Evolutionary conservation across 768 basidiomycete species (phyloP), one percentile per base, ranked within the genome.

Genomic region (Gyrodon lividus): DNA sequence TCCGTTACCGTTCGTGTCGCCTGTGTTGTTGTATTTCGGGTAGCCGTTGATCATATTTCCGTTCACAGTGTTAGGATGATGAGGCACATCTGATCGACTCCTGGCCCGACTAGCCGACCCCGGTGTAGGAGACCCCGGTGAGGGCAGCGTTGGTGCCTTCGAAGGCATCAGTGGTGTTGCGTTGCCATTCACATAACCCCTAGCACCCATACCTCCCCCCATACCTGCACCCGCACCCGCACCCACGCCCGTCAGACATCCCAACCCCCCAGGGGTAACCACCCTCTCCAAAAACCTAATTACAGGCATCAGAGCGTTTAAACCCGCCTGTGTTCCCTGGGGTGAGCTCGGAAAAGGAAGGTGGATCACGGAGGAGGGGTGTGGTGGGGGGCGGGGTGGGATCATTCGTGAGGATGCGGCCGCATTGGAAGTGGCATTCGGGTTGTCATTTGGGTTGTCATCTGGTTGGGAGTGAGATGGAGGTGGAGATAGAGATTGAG

Each of bases 271-370:
- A 23, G 86, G 85, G 40, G 74, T 73, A 17, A 87, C 67, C 69
- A 86, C 78, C 46, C 77, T 75, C 68, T 89, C 86, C 48, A 91
- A 66, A 67, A 89, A 89, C 37, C 76, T 72, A 42, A 91, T 69
- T 48, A 90, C 77, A 12, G 84, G 80, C 49, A 85, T 71, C 19
- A 92, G 70, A 37, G 78, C 70, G 16, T 75, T 74, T 69, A 86
- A 71, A n/a, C 82, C 80, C 30, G 69, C 66, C 43, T 76, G 69
- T 3, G 75, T 77, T 49, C 78, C 81, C 3, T 75, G 68, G 16
- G 84, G 86, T 4, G 83, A 83, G 56, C 80, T 83, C 4, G 89
- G 87, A 72, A 89, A 89, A 16, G 86, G 83, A 6, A 89, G 71
- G 61, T 89, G 89, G 6, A 91, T 76, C 35, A 90, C 79, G 1